A percentile compares a stretch with the other conserved stretches of the same genome.
Evolutionary conservation across 2,329 filamentous ascomycete species (phyloP).

Genomic region (Diplodia mutila): DNA sequence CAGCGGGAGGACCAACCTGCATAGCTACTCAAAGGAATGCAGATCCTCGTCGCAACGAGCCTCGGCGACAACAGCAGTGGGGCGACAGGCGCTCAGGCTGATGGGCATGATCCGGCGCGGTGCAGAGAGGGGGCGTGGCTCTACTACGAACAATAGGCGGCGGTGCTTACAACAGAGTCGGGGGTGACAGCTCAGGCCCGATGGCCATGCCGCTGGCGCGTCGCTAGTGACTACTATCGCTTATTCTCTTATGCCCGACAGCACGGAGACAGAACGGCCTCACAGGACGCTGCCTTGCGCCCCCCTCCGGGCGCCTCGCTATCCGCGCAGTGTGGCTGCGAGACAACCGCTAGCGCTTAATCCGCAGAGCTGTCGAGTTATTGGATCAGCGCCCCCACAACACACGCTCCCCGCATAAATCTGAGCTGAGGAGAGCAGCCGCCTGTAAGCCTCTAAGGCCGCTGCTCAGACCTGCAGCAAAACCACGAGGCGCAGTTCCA

Average conservation of each 20-base stretch:
- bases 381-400: constrained; percentile 20
- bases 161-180: constrained; percentile 13
- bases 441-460: background rate
- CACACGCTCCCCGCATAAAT: constrained; percentile 7
- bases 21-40: constrained; percentile 33
- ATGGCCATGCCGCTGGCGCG: background rate
- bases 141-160: background rate
- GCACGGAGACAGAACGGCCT: background rate
- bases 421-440: constrained; percentile 12
- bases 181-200: constrained; percentile 21
- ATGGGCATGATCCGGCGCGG: constrained; percentile 21
- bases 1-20: constrained; percentile 31
- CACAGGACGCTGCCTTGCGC: background rate
- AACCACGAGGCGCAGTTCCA: background rate
- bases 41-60: constrained; percentile 31
- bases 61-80: constrained; percentile 29
- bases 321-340: constrained; percentile 9
- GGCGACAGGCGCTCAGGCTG: constrained; percentile 11
- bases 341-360: constrained; percentile 23
- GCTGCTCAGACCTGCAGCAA: background rate
- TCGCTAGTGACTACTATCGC: constrained; percentile 18
- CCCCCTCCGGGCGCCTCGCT: background rate
- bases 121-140: constrained; percentile 10
- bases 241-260: background rate
- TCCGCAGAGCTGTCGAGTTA: constrained; percentile 1